Evolutionary conservation across 805 yeast species (phyloP).

Genomic region (Helenozyma baotianmanensis): DNA sequence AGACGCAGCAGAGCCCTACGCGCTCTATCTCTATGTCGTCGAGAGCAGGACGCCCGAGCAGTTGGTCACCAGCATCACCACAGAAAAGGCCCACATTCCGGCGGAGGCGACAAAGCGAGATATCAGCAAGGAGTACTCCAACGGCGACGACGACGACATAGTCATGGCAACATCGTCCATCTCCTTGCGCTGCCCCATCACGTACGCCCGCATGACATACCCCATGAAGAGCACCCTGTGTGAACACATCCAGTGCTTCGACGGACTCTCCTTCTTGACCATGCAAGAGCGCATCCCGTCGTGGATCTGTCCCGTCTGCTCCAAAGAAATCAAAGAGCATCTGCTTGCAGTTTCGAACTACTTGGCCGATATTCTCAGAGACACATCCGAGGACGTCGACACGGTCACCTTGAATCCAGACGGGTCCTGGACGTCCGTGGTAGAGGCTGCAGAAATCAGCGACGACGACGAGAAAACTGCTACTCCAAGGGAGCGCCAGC

Average conservation of each 20-base stretch:
- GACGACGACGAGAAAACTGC: conserved; percentile 1
- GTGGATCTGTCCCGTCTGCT: conserved; percentile 89
- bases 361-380: conserved; percentile 54
- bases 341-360: conserved; percentile 74
- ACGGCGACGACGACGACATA: conserved; percentile 61
- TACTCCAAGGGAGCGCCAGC: background rate
- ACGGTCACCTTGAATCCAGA: conserved; percentile 62
- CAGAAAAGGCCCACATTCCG: conserved; percentile 47
- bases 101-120: conserved; percentile 46
- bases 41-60: conserved; percentile 26
- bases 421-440: conserved; percentile 62
- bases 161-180: conserved; percentile 62
- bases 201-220: conserved; percentile 60
- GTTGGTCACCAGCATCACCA: conserved; percentile 17
- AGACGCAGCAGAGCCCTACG: conserved; percentile 46
- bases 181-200: conserved; percentile 74
- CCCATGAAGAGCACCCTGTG: conserved; percentile 75
- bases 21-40: conserved; percentile 57
- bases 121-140: conserved; percentile 35
- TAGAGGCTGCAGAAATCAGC: conserved; percentile 9
- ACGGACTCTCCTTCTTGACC: conserved; percentile 66
- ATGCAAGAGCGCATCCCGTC: conserved; percentile 76
- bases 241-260: conserved; percentile 84
- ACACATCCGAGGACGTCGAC: conserved; percentile 54
- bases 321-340: conserved; percentile 43